Evolutionary conservation across 345 rosid genomes (phyloP), one percentile per base, ranked within the genome.

Genomic region (Carallia brachiata): DNA sequence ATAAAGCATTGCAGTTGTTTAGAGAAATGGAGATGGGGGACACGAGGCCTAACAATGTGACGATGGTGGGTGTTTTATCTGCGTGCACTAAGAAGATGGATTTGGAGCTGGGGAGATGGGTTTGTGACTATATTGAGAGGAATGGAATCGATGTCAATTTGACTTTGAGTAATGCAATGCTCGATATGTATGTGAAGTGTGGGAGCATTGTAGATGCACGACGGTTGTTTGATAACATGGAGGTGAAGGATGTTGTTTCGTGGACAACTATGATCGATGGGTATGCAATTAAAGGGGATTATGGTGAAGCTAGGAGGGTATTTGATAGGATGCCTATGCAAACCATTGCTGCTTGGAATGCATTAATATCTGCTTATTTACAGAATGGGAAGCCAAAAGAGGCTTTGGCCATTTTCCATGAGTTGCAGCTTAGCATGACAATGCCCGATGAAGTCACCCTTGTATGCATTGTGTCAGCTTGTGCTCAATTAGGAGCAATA

Each of bases 201-300:
- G 89, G 92, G 72, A 82, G 85, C 64, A 54, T 90, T 79, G 88
- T 79, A 69, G 88, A 86, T 6, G 96, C 90, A 6, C 79, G 79
- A 75, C 63, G 58, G 32, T 75, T 88, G 85, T 88, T 84, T 52
- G 86, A 84, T 71, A 17, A 12, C 36, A 84, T 86, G 83, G 81
- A 79, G 73, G 79, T 82, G 83, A 88, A 80, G 72, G 90, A 90
- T 73, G 73, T 62, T 59, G 82, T 90, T 40, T 86, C 96, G 0
- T 90, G 88, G 90, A 90, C 92, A 30, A 90, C 88, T 6, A 80
- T 90, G 89, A 81, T 88, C 58, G 89, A 84, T 69, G 96, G 96
- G 30, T 86, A 84, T 77, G 96, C 92, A 19, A 86, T 80, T 70
- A 62, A 72, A 55, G 85, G 84, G 63, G 80, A 86, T 54, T 83